Evolutionary conservation across 345 rosid genomes (phyloP), one percentile per base, ranked within the genome.

Genomic region (Angophora floribunda): DNA sequence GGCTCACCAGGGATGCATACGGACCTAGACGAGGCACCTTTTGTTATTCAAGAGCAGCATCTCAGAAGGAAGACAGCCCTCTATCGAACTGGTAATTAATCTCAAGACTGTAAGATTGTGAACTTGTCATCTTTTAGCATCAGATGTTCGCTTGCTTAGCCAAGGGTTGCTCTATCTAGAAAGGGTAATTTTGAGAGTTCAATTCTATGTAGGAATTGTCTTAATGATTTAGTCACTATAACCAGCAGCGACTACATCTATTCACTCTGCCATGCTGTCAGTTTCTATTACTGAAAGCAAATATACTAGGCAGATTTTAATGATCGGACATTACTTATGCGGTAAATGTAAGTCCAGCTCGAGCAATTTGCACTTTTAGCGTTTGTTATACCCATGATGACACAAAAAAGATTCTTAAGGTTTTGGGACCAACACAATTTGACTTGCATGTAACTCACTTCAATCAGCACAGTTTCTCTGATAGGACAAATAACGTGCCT

Each of bases 11-110:
- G 96, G 87, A 89, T 92, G 41, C 84, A 93, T 15, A 89, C 91
- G 78, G 97, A 94, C 93, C 90, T 94, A 90, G 95, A 95, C 61
- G 95, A 92, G 87, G 89, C 95, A 70, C 95, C 99, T 88, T 93
- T 94, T 90, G 89, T 55, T 78, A 91, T 96, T 85, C 92, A 93
- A 85, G 97, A 95, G 89, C 96, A 96, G 94, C 97, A 95, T 93
- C 92, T 92, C 86, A 90, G 70, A 86, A 92, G 99, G 89, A 88
- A 94, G 88, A 91, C 32, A 90, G 98, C 95, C 9, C 98, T 97
- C 82, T 92, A 91, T 80, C 91, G 89, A 90, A 94, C 97, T 45
- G 99, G 99, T 97, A 93, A 65, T 13, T 36, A 19, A 41, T 75
- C 45, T 41, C 84, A 41, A 45, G 49, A 75, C 84, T 41, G 84